Percentiles rank a stretch among this genome's conserved stretches.
phyloP scores from a whole-genome alignment of 805 yeast species.

The Hyphopichia homilentoma region DNA sequence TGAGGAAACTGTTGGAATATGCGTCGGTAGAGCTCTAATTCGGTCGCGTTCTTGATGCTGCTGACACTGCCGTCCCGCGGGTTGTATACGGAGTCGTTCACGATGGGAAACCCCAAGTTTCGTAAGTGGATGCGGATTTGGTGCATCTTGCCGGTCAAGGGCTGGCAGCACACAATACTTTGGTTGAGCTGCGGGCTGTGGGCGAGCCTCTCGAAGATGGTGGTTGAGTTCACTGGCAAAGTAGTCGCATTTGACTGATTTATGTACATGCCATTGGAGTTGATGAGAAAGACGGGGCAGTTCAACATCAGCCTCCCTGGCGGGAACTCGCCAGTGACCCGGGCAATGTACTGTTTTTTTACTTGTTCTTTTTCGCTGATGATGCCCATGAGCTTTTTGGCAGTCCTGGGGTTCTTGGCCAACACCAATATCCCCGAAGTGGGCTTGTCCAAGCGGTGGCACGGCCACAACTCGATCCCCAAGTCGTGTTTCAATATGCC shows the following conservation, averaged over 20 bases:
- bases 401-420: constrained; percentile 32
- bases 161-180: constrained; percentile 46
- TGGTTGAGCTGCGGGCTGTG: constrained; percentile 26
- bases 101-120: constrained; percentile 75
- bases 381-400: constrained; percentile 25
- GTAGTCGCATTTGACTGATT: constrained; percentile 24
- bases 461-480: constrained; percentile 31
- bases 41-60: constrained; percentile 17
- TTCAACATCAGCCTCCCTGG: constrained; percentile 17
- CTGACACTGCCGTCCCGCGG: constrained; percentile 5
- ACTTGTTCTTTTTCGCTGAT: constrained; percentile 27
- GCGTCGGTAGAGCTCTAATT: constrained; percentile 18
- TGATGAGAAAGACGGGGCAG: constrained; percentile 39
- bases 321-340: constrained; percentile 42
- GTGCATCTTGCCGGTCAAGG: constrained; percentile 53
- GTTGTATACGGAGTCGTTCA: constrained; percentile 58
- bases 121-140: constrained; percentile 55
- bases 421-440: constrained; percentile 50
- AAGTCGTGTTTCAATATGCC: constrained; percentile 38
- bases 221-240: constrained; percentile 27
- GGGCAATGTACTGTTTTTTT: constrained; percentile 43
- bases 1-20: constrained; percentile 14
- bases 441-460: constrained; percentile 48
- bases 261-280: constrained; percentile 29
- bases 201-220: constrained; percentile 26